These are phyloP conservation scores for Groenewaldozyma tartarivorans DNA, from an alignment of 805 yeast species.

Conservation along the genomic window DNA sequence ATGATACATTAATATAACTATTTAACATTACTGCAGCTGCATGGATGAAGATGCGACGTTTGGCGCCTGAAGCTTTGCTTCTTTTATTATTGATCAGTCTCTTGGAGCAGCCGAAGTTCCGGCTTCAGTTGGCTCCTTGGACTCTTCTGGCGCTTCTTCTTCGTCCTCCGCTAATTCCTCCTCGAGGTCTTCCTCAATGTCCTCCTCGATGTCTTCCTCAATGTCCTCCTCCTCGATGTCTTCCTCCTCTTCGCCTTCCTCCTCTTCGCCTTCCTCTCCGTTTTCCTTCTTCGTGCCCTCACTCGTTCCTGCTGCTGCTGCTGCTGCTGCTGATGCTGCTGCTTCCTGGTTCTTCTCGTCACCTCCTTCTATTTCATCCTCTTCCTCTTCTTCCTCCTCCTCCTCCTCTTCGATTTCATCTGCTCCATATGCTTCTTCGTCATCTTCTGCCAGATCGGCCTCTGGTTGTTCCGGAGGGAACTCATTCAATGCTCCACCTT, in stretches of 20 bases:
- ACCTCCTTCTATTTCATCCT: constrained; percentile 34
- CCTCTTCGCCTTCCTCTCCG: constrained; percentile 31
- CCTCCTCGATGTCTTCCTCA: constrained; percentile 27
- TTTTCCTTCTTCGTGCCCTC: constrained; percentile 26
- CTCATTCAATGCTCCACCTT: constrained; percentile 45
- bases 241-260: constrained; percentile 32
- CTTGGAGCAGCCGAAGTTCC: too few species aligned
- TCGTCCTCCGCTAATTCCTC: constrained; percentile 21
- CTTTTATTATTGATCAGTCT: too few species aligned
- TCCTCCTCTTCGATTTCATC: constrained; percentile 28
- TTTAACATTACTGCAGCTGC: too few species aligned
- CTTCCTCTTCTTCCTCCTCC: constrained; percentile 43
- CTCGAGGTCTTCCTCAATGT: constrained; percentile 21
- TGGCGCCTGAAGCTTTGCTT: too few species aligned
- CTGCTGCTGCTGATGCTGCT: constrained; percentile 34
- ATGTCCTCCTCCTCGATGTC: constrained; percentile 27
- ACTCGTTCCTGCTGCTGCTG: constrained; percentile 32
- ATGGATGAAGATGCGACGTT: too few species aligned
- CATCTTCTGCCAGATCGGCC: constrained; percentile 53
- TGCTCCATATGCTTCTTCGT: constrained; percentile 38
- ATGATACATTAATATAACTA: too few species aligned
- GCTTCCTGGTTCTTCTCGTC: constrained; percentile 38
- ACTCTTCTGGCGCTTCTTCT: constrained; percentile 25
- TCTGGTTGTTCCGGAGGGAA: constrained; percentile 74
- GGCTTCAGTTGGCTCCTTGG: too few species aligned